phyloP scores from a whole-genome alignment of 2,329 filamentous ascomycete genomes.

The Lomentospora prolificans region DNA sequence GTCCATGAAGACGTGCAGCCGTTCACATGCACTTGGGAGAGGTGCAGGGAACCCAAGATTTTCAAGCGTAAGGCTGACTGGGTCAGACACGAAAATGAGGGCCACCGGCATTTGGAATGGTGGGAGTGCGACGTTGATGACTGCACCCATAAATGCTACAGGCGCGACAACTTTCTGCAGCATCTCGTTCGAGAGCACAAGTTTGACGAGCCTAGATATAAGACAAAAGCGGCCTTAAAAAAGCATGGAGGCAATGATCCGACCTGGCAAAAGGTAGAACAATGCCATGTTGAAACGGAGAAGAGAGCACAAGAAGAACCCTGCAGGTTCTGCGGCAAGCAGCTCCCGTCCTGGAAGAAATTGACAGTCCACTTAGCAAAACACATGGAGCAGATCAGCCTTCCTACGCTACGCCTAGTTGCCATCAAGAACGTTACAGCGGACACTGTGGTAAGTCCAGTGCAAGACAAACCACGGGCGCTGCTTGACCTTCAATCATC shows the following conservation, averaged over 20 bases:
- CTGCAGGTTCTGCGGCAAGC: conserved; percentile 78
- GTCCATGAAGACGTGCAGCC: conserved; percentile 90
- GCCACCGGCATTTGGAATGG: conserved; percentile 81
- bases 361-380: conserved; percentile 86
- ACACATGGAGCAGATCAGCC: conserved; percentile 86
- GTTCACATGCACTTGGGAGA: conserved; percentile 83
- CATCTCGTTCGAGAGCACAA: conserved; percentile 90
- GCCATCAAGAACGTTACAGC: conserved; percentile 39
- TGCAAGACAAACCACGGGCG: conserved; percentile 43
- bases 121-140: conserved; percentile 79
- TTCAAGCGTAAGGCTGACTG: conserved; percentile 95
- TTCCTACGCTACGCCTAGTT: conserved; percentile 63
- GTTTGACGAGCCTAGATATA: conserved; percentile 68
- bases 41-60: conserved; percentile 75
- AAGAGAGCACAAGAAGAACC: conserved; percentile 63
- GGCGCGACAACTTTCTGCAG: conserved; percentile 87
- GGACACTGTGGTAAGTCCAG: conserved; percentile 58
- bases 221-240: conserved; percentile 60
- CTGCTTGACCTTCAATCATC: conserved; percentile 4
- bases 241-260: conserved; percentile 47
- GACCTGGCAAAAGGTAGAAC: conserved; percentile 69
- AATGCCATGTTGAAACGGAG: conserved; percentile 61
- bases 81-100: conserved; percentile 89
- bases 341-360: conserved; percentile 82
- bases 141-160: conserved; percentile 72